phyloP scores from a whole-genome alignment of 768 basidiomycete species.

The Amanita rubescens region DNA sequence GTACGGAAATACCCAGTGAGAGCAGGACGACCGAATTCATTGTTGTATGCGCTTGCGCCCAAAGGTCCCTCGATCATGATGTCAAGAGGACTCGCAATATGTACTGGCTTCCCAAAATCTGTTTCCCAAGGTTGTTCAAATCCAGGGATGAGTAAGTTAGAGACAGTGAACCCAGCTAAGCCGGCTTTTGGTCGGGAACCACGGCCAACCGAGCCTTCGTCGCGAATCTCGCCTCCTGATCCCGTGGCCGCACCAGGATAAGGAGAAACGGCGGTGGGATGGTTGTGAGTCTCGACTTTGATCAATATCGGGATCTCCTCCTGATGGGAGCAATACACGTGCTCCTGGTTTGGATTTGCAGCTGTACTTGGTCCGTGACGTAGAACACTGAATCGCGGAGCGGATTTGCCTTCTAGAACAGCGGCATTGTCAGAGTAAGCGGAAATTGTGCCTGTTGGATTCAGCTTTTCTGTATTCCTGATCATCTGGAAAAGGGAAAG shows the following conservation, averaged over 20 bases:
- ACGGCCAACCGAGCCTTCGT: slow-evolving; percentile 92
- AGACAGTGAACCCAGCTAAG: slow-evolving; percentile 86
- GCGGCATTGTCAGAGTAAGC: slow-evolving; percentile 99
- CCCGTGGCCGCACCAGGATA: slow-evolving; percentile 99
- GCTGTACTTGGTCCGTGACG: slow-evolving; percentile 15
- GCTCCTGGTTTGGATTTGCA: slow-evolving; percentile 16
- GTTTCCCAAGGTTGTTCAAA: slow-evolving; percentile 94
- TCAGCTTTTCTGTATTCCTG: slow-evolving; percentile 84
- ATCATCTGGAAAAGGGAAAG: slow-evolving; percentile 94
- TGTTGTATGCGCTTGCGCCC: slow-evolving; percentile 94
- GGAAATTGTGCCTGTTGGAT: slow-evolving; percentile 75
- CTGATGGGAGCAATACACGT: slow-evolving; percentile 46
- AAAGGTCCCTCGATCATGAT: slow-evolving; percentile 98
- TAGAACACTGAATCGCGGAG: slow-evolving; percentile 66
- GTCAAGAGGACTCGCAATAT: slow-evolving; percentile 89
- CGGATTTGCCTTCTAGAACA: slow-evolving; percentile 72
- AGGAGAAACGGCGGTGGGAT: slow-evolving; percentile 96
- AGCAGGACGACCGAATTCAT: slow-evolving; percentile 95
- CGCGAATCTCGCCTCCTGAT: slow-evolving; percentile 96
- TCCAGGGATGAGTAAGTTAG: slow-evolving; percentile 88
- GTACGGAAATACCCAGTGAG: slow-evolving; percentile 94
- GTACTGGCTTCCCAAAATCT: slow-evolving; percentile 82
- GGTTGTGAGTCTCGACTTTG: slow-evolving; percentile 99
- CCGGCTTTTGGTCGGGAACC: slow-evolving; percentile 98
- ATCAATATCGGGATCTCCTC: slow-evolving; percentile 86